Evolutionary conservation across 2,329 filamentous ascomycete species (phyloP).

Genomic region (Magnaporthales sp.): DNA sequence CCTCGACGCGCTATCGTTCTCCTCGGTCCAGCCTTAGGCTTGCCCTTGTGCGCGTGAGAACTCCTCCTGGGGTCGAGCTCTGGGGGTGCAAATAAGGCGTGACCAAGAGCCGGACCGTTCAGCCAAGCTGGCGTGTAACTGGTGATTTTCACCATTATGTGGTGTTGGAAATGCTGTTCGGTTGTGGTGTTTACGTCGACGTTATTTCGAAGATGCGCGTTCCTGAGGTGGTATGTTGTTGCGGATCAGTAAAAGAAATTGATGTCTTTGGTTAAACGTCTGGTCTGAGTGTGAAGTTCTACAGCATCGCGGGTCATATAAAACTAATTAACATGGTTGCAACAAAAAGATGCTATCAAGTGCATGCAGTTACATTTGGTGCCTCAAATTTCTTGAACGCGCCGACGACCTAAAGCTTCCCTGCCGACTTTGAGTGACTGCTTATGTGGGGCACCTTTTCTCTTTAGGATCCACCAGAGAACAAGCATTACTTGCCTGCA

Average conservation of each 20-base stretch:
- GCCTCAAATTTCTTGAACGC: conserved; percentile 4
- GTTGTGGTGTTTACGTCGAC: neutral
- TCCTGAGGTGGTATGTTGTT: neutral
- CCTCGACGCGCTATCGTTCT: conserved; percentile 71
- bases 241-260: neutral
- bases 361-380: neutral
- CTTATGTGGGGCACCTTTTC: neutral
- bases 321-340: neutral
- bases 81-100: conserved; percentile 61
- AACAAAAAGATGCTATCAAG: neutral
- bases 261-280: neutral
- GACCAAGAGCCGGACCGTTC: conserved; percentile 65
- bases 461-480: neutral
- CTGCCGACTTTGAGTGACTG: neutral
- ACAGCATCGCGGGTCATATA: neutral
- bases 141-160: conserved; percentile 73
- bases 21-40: conserved; percentile 37
- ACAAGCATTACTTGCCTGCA: neutral
- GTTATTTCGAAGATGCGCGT: neutral
- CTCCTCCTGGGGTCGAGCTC: conserved; percentile 22
- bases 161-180: neutral
- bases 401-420: conserved; percentile 2
- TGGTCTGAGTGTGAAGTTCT: neutral
- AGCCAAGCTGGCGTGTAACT: conserved; percentile 86
- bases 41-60: conserved; percentile 29